A percentile compares a stretch with the other conserved stretches of the same genome.
phyloP scores from a whole-genome alignment of 2,329 filamentous ascomycete species.

The Pyrenochaeta sp. region DNA sequence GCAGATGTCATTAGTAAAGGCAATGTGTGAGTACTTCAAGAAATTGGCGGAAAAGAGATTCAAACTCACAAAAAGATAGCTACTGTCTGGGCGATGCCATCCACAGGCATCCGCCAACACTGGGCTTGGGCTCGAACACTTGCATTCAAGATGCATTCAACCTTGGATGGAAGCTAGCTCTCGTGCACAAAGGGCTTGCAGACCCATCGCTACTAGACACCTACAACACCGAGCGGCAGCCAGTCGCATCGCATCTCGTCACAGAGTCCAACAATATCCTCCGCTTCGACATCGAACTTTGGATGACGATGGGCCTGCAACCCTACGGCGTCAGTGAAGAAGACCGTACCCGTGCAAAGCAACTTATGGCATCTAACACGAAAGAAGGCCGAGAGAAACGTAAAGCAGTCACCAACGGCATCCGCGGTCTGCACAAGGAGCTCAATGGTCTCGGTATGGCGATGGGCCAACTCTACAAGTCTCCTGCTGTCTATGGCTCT shows the following conservation, averaged over 20 bases:
- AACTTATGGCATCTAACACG: neutral
- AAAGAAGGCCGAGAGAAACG: slow-evolving; percentile 8
- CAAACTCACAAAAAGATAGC: too few relatives aligned
- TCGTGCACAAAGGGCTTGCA: slow-evolving; percentile 38
- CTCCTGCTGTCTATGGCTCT: slow-evolving; percentile 53
- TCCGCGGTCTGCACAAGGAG: slow-evolving; percentile 56
- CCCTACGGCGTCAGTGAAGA: slow-evolving; percentile 11
- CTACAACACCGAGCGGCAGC: slow-evolving; percentile 45
- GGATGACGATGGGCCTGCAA: slow-evolving; percentile 10
- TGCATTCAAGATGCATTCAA: slow-evolving; percentile 50
- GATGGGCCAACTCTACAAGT: slow-evolving; percentile 65
- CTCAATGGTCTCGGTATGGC: slow-evolving; percentile 65
- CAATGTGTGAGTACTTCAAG: slow-evolving; percentile 12
- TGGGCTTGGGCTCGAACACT: slow-evolving; percentile 33
- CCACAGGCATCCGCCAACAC: slow-evolving; percentile 33
- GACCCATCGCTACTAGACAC: slow-evolving; percentile 31
- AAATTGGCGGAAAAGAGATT: too few relatives aligned
- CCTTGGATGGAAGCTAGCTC: slow-evolving; percentile 49
- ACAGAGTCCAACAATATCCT: slow-evolving; percentile 18
- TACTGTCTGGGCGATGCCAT: slow-evolving; percentile 23
- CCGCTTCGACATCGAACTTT: slow-evolving; percentile 10
- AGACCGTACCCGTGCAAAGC: slow-evolving; percentile 5
- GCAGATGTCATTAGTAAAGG: slow-evolving; percentile 21
- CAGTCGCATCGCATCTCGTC: slow-evolving; percentile 25
- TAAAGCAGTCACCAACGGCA: slow-evolving; percentile 47